phyloP scores from a whole-genome alignment of 2,329 filamentous ascomycete species.

The Zymoseptoria passerinii region DNA sequence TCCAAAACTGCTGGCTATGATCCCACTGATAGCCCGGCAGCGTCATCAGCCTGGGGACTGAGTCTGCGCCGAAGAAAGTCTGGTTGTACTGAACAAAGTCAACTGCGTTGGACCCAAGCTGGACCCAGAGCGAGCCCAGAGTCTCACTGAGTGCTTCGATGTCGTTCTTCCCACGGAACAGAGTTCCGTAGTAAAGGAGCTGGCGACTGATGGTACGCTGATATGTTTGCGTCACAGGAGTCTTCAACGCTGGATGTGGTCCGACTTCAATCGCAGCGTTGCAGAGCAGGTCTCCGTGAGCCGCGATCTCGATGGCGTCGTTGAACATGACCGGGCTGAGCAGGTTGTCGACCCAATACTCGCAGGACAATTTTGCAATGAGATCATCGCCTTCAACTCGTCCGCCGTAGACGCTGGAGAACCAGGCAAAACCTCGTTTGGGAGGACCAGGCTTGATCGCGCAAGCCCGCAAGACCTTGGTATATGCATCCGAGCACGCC shows the following conservation, averaged over 20 bases:
- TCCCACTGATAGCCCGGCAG: conserved; percentile 12
- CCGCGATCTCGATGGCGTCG: conserved; percentile 31
- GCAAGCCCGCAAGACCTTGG: conserved; percentile 10
- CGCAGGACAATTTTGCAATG: conserved; percentile 2
- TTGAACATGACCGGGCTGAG: conserved; percentile 37
- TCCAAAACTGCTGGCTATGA: conserved; percentile 11
- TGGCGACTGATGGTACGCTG: conserved; percentile 12
- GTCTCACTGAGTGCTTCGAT: conserved; percentile 18
- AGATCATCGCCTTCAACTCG: conserved; percentile 21
- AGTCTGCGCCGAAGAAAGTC: conserved; percentile 7
- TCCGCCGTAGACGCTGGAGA: conserved; percentile 14
- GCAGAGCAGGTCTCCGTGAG: conserved; percentile 20
- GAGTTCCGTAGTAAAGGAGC: conserved; percentile 9
- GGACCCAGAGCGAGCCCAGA: conserved; percentile 12
- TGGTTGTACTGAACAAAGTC: conserved; percentile 11
- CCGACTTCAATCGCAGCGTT: conserved; percentile 40
- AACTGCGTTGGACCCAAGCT: conserved; percentile 5
- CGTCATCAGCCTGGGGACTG: neutral
- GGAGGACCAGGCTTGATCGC: conserved; percentile 8
- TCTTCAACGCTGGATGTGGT: conserved; percentile 39
- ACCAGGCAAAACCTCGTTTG: conserved; percentile 15
- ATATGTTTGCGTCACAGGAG: conserved; percentile 33
- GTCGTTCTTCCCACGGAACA: conserved; percentile 22
- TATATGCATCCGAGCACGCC: conserved; percentile 12
- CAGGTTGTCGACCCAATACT: conserved; percentile 44